Evolutionary conservation across 371 early-diverging fungal genomes (phyloP), one percentile per base, ranked within the genome.

Genomic region (Mitosporidium daphniae): DNA sequence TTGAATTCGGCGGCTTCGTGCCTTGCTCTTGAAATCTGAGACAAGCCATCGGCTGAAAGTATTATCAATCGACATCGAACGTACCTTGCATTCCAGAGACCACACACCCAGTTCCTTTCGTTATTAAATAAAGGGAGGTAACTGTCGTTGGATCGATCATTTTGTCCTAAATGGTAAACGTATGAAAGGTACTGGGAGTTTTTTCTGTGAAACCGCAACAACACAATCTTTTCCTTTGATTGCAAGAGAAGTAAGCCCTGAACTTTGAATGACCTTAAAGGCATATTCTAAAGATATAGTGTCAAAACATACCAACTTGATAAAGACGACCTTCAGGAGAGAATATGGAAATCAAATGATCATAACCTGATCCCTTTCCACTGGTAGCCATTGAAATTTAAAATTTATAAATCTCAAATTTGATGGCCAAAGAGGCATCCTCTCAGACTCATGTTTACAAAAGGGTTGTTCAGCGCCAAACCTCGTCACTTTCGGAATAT

Each of bases 271-370:
- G 10, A 89, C 93, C 49, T 91, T 91, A 51, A 86, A 86, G 18
- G 93, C 89, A 52, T 91, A 91, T 40, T 91, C 93, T 80, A 47
- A 19, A 31, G 15, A 22, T 14, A n/a, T n/a, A n/a, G n/a, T n/a
- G n/a, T n/a, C n/a, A 8, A 8, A 36, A 43, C 59, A 30, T 57
- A 77, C 78, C 80, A 32, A 91, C 86, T 73, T 91, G 93, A 44
- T 82, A 91, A 37, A 91, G 61, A 26, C 84, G 57, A 27, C 93
- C 93, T 42, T 91, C 93, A 18, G 89, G 86, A 9, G 89, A 89
- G 40, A 91, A 91, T 48, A 91, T 68, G 30, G 93, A 82, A 44
- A 91, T 82, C 41, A 80, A 78, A 31, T 86, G 63, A 57, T 89
- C 91, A 51, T 80, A 82, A 36, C 78, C 78, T 11, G 16, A 19